Base-by-base conservation (phyloP, 306 rosid species). In the Acacia acuminata region DNA sequence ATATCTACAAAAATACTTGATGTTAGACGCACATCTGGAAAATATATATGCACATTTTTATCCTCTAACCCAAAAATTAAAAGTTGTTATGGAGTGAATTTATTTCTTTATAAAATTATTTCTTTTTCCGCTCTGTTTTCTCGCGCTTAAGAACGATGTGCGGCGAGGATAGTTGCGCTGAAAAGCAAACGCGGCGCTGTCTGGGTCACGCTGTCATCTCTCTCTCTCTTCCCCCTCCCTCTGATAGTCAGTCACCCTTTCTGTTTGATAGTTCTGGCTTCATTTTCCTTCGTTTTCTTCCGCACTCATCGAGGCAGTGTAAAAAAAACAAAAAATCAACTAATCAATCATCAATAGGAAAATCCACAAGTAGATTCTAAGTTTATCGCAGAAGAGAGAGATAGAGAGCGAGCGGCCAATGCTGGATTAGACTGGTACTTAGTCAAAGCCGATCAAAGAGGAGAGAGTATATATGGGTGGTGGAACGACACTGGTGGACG, bases 401-500 rank as follows among this genome's bases (percentile, higher is more conserved):
- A 3, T 12, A 7, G 70, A 44, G 60, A 24, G 15, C 0, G 19
- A 64, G 44, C 2, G 80, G 66, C 51, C 79, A 66, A 71, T 66
- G 80, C 27, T 82, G 77, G 81, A 75, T 67, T 67, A 50, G 38
- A 58, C 79, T 58, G 40, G 55, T 3, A 24, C 70, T 7, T 42
- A 76, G 85, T 83, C 86, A 83, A 72, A 83, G 71, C 65, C 80
- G 47, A 73, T 53, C 80, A 78, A 53, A 83, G 76, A 73, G 80
- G 76, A 16, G 19, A 45, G 53, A 1, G 16, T 68, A 67, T n/a
- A 85, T 87, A 85, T 87, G 89, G 90, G 90, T 61, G 90, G 90
- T 25, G 88, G 88, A 79, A 86, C 86, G 80, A 85, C 88, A 10
- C 80, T 88, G 56, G 86, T 79, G 48, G 83, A 82, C 76, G 88